Base-by-base conservation (phyloP, 768 basidiomycete species). In the Tylopilus felleus region DNA sequence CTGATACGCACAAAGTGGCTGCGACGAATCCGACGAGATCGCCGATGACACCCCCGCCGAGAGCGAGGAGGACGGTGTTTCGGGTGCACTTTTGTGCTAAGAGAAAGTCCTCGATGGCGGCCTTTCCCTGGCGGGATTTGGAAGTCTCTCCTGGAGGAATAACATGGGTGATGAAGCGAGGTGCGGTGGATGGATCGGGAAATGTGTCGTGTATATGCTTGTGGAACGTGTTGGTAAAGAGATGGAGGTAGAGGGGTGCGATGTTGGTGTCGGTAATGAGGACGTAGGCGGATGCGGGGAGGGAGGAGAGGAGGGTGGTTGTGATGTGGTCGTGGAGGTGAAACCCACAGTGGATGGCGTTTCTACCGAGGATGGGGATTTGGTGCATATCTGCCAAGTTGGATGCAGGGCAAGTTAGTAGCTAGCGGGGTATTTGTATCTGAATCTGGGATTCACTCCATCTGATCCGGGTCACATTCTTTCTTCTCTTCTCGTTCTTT, bases 1-100 rank as follows among this genome's bases (percentile, higher is more conserved):
- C 0, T 29, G 25, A 1, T 0, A 65, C 92, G 73, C 64, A 96
- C 94, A 96, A 96, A 13, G 96, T 98, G 2, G 97, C 91, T 23
- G 97, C 91, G 53, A 97, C 93, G 64, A 96, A 99, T 29, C 97
- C 97, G 53, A 94, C 86, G 21, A 98, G 78, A 74, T 99, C 96
- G 13, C 97, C 97, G 55, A 99, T 91, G 51, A 99, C 97, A 27
- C 97, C 97, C 31, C 97, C 96, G 29, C 97, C 97, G 22, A 99
- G 80, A 0, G 95, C 96, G 50, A 99, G 73, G 52, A 98, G 77
- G 57, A 99, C 92, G 3, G 90, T 94, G 70, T 96, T 95, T 54
- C 97, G 77, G 3, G 95, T 97, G 67, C 94, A 97, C 69, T 82
- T 83, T 63, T 95, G 84, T 17, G 85, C 76, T 52, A 98, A 77